Conservation (phyloP, 2,329 filamentous ascomycete genomes). For the Didymella keratinophila region DNA sequence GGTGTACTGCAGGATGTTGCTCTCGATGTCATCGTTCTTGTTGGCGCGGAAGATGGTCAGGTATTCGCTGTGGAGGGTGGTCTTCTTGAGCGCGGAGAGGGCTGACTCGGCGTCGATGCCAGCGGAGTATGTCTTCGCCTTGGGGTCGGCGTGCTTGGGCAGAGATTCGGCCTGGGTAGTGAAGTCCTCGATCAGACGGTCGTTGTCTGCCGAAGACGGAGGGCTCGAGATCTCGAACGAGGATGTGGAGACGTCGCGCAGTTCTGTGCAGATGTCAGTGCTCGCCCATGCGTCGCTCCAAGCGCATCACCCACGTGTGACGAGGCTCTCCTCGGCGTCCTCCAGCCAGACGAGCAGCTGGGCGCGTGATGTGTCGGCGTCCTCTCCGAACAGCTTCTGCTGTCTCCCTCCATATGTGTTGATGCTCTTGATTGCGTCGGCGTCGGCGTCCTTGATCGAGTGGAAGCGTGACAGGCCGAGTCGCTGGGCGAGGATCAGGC, state of each 20-base stretch:
- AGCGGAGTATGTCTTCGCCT: conserved; percentile 36
- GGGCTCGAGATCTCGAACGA: conserved; percentile 46
- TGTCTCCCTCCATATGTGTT: conserved; percentile 55
- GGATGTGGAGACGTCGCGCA: conserved; percentile 6
- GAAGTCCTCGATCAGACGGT: conserved; percentile 49
- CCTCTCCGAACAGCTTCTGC: conserved; percentile 52
- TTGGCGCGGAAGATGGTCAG: conserved; percentile 37
- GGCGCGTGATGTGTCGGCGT: conserved; percentile 30
- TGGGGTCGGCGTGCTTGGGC: conserved; percentile 38
- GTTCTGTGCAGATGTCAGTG: conserved; percentile 26
- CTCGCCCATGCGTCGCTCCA: background rate
- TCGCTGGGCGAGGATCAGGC: conserved; percentile 60
- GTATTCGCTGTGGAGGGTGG: conserved; percentile 40
- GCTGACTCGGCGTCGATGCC: conserved; percentile 33
- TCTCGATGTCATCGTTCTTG: conserved; percentile 30
- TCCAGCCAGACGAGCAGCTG: conserved; percentile 53
- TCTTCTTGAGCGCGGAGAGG: conserved; percentile 30
- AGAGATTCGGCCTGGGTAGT: conserved; percentile 46
- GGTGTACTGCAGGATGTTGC: conserved; percentile 25
- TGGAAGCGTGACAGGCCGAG: conserved; percentile 61
- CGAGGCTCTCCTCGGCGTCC: conserved; percentile 45
- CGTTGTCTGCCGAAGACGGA: conserved; percentile 45
- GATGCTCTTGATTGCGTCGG: conserved; percentile 55
- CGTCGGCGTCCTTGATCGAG: conserved; percentile 50
- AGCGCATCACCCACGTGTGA: conserved; percentile 39